Evolutionary conservation across 2,329 filamentous ascomycete species (phyloP).

Genomic region (Ophiosphaerella herpotricha): DNA sequence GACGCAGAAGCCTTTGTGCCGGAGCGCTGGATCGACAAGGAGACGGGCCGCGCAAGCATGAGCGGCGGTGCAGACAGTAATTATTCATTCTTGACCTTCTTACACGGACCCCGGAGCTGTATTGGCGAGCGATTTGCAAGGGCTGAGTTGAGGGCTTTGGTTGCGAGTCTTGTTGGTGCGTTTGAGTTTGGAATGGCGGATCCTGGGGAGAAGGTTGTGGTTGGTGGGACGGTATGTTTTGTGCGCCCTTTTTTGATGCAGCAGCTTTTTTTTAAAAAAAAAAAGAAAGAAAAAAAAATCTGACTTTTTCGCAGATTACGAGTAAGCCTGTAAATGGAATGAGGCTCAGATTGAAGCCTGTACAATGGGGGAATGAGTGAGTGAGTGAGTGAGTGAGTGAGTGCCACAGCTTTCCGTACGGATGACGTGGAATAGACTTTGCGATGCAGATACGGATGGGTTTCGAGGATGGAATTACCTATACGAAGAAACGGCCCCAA

Average conservation of each 20-base stretch:
- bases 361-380: slow-evolving; percentile 29
- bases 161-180: slow-evolving; percentile 41
- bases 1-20: slow-evolving; percentile 50
- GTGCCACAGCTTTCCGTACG: too few species aligned
- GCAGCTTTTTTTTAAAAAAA: too few species aligned
- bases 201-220: slow-evolving; percentile 32
- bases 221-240: slow-evolving; percentile 30
- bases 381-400: slow-evolving; percentile 17
- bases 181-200: slow-evolving; percentile 44
- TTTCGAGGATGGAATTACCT: too few species aligned
- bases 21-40: slow-evolving; percentile 52
- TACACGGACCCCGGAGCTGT: slow-evolving; percentile 49
- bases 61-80: slow-evolving; percentile 46
- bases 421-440: too few species aligned
- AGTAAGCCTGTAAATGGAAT: slow-evolving; percentile 47
- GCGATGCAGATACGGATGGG: too few species aligned
- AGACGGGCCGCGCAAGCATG: slow-evolving; percentile 46
- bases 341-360: slow-evolving; percentile 36
- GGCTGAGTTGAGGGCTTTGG: slow-evolving; percentile 42
- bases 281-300: too few species aligned
- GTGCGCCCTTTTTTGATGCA: too few species aligned
- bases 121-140: slow-evolving; percentile 47
- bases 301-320: slow-evolving; percentile 25
- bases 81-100: slow-evolving; percentile 50
- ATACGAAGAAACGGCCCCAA: too few species aligned